Percentiles rank a stretch among this genome's conserved stretches.
Evolutionary conservation across 306 rosid genomes (phyloP).

Genomic region (Cyamopsis tetragonoloba): DNA sequence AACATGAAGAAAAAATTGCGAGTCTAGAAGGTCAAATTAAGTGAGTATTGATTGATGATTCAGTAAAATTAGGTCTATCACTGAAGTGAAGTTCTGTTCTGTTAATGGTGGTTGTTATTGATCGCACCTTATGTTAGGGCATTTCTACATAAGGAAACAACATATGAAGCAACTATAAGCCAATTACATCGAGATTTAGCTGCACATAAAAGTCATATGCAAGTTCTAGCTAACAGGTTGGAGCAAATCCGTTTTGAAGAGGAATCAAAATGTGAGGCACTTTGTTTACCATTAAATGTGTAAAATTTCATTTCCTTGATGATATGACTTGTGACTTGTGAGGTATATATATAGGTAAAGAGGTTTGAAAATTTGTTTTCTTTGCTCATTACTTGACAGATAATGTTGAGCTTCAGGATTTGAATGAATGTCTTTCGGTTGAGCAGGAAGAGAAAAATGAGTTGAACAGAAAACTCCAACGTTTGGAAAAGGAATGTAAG

Average conservation of each 20-base stretch:
- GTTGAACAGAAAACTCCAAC: constrained; percentile 42
- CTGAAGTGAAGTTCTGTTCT: not conserved
- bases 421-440: constrained; percentile 59
- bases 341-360: not conserved
- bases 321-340: too few species aligned
- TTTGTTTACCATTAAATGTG: not conserved
- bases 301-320: not conserved
- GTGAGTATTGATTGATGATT: constrained; percentile 38
- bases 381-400: constrained; percentile 36
- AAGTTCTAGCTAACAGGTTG: constrained; percentile 51
- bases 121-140: constrained; percentile 37
- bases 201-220: constrained; percentile 53
- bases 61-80: not conserved
- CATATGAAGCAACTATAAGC: constrained; percentile 45
- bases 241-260: constrained; percentile 52
- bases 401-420: constrained; percentile 59
- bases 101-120: constrained; percentile 1
- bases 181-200: constrained; percentile 56
- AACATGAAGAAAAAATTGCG: constrained; percentile 38
- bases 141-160: constrained; percentile 42
- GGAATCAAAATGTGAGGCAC: constrained; percentile 68
- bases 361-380: not conserved
- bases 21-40: constrained; percentile 50
- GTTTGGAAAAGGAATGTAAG: constrained; percentile 72
- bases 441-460: constrained; percentile 79